A percentile compares a stretch with the other conserved stretches of the same genome.
Conservation (phyloP, 176 grass and related monocot genomes). For the Secale cereale region DNA sequence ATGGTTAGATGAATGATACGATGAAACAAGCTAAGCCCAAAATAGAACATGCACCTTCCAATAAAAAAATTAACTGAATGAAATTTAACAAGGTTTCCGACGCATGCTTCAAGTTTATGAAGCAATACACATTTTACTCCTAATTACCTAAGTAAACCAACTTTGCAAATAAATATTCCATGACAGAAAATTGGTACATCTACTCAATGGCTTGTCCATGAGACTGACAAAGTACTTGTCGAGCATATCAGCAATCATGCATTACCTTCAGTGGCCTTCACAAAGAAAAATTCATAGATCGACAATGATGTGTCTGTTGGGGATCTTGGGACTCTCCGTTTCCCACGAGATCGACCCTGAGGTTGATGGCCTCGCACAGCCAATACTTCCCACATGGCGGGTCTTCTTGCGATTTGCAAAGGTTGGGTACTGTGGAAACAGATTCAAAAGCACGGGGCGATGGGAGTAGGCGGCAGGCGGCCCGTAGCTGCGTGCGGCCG, state of each 20-base stretch:
- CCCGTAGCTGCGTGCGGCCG: not conserved
- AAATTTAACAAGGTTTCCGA: not conserved
- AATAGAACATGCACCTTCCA: not conserved
- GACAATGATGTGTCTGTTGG: not conserved
- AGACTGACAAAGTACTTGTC: not conserved
- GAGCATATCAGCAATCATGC: not conserved
- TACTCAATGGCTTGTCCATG: not conserved
- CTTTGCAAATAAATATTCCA: not conserved
- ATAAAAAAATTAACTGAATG: not conserved
- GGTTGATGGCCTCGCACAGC: not conserved
- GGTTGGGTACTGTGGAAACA: conserved; percentile 52
- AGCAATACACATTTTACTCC: not conserved
- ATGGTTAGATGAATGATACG: not conserved
- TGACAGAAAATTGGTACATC: not conserved
- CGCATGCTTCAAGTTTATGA: not conserved
- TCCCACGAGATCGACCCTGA: conserved; percentile 2
- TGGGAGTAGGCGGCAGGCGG: not conserved
- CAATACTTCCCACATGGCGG: not conserved
- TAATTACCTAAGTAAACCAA: not conserved
- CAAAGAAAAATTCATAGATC: conserved; percentile 46
- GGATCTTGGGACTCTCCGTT: not conserved
- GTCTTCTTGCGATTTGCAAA: not conserved
- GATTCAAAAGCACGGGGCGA: conserved; percentile 36
- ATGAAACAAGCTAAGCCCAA: not conserved
- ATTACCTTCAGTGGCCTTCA: not conserved